Percentiles rank a stretch among this genome's conserved stretches.
Evolutionary conservation across 257 asterid genomes (phyloP).

Genomic region (Rhazya stricta): DNA sequence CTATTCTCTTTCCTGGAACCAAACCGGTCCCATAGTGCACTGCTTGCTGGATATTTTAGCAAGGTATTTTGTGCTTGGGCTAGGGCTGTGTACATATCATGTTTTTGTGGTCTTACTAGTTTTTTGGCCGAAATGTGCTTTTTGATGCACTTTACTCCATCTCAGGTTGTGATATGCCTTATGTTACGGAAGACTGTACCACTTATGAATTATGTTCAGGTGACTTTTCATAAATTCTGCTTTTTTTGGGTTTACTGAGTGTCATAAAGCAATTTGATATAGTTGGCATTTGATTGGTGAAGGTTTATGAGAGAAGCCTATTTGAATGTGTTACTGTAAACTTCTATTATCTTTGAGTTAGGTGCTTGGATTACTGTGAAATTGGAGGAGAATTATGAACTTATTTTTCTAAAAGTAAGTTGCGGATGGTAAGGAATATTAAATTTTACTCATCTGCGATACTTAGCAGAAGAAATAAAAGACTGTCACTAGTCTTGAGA

Average conservation of each 20-base stretch:
- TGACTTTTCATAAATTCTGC: slow-evolving; percentile 16
- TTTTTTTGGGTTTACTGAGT: background rate
- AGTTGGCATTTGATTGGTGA: background rate
- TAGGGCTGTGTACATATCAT: background rate
- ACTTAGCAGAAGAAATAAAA: too few relatives aligned
- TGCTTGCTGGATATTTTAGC: slow-evolving; percentile 95
- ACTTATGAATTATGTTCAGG: slow-evolving; percentile 92
- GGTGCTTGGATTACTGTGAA: too few relatives aligned
- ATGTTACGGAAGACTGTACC: slow-evolving; percentile 83
- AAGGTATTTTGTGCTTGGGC: slow-evolving; percentile 50
- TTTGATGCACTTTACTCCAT: slow-evolving; percentile 28
- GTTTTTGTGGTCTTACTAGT: background rate
- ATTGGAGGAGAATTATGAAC: background rate
- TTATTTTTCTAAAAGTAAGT: background rate
- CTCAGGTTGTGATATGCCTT: slow-evolving; percentile 89
- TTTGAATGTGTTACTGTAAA: background rate
- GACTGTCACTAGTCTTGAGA: background rate
- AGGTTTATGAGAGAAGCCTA: background rate
- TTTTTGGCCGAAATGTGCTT: slow-evolving; percentile 16
- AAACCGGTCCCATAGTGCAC: slow-evolving; percentile 73
- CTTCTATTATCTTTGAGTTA: background rate
- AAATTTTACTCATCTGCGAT: background rate
- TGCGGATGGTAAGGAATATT: background rate
- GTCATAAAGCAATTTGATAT: background rate
- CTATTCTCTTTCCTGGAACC: slow-evolving; percentile 97